Base-by-base conservation (phyloP, 2,329 filamentous ascomycete genomes). In the Colletotrichum scovillei region DNA sequence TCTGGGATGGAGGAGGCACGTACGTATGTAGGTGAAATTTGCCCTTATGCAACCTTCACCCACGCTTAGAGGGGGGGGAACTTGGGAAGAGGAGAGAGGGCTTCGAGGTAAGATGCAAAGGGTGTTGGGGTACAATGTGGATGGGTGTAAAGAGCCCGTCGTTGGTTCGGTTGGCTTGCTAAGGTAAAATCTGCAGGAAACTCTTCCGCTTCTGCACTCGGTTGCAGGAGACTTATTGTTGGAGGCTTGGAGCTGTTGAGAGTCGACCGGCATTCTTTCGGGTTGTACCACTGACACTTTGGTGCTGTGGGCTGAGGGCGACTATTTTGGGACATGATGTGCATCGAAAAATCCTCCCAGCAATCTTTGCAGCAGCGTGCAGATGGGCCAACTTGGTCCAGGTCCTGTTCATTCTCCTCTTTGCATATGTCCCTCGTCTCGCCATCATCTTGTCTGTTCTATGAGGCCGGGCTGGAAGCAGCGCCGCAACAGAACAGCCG, bases 301-400 rank as follows among this genome's bases (percentile, higher is more conserved):
- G 60, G 30, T 46, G 59, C 49, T 63, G 55, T 70, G 70, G 69
- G 60, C 42, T 57, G 53, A 66, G 60, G 38, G 42, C 26, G 60
- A 42, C 73, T 73, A 73, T 73, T 75, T 75, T 72, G 30, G 73
- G 73, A 73, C 65, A 75, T 70, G 73, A 73, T 73, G 70, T 69
- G 73, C 73, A 63, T 59, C 57, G 65, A 55, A 28, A 57, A 57
- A 73, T 66, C 42, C 64, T 55, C 55, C 59, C 69, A 52, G 65
- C 63, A 63, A 53, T 52, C 19, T 57, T 49, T 55, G 63, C 68
- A 72, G 57, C 42, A 71, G 28, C 52, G 22, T 67, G 32, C 68
- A 63, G 62, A 63, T 64, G 49, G 35, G 4, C 71, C 68, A 30
- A 42, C 58, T 63, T 70, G 58, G 67, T 55, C 72, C 68, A 63